Base-by-base conservation (phyloP, 176 grass and related monocot species). In the Bothriochloa decipiens region DNA sequence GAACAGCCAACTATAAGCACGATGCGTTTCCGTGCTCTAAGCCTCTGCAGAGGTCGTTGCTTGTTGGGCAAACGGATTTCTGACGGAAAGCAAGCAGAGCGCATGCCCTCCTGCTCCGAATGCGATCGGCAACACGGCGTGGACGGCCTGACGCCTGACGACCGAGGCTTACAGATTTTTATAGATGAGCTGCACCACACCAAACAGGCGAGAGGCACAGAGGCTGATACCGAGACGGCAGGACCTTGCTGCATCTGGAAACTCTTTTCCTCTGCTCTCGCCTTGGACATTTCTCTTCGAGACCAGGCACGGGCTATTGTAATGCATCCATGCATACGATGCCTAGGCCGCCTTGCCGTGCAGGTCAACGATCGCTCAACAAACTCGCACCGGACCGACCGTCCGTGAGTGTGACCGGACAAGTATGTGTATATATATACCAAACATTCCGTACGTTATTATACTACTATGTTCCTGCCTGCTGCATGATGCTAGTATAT, bases 131-230 rank as follows among this genome's bases (percentile, higher is more conserved):
- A 16, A 17, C 18, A 18, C 68, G 77, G 58, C 53, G 55, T 86
- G 53, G 67, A 64, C 43, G 49, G 74, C 49, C 37, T 13, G 68
- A 22, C 57, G n/a, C 49, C 37, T 13, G 68, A 22, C 57, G n/a
- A 18, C 7, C 20, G 7, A 42, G 33, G 60, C 70, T 40, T 77
- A 53, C 3, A 58, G 20, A n/a, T n/a, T 58, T 46, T 46, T 46
- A 46, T 57, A 81, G 92, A 91, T 89, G 84, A 91, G 92, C 89
- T 75, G 82, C 77, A 85, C 92, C 70, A 79, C 81, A 85, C 77
- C 68, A 12, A 61, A 85, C 89, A 43, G 57, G 20, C 27, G 61
- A 78, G 61, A 78, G 66, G 28, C 40, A 8, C 16, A 27, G 88
- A 83, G 22, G 40, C 46, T 66, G 55, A 46, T 37, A 82, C 46